Base-by-base conservation (phyloP, 345 rosid genomes). In the Eucalyptus tenuipes region DNA sequence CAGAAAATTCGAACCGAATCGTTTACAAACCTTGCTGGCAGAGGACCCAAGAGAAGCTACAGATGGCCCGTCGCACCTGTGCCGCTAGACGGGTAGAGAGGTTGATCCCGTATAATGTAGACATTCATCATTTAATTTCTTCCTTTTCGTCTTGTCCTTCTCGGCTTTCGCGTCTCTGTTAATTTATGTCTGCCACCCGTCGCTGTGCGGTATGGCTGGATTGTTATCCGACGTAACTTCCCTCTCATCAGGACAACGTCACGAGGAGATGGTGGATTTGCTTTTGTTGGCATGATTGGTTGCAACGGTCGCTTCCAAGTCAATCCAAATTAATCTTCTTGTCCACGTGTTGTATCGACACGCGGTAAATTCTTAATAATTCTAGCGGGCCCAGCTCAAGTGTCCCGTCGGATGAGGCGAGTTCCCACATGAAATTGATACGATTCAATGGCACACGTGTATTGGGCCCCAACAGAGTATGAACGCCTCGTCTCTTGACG, bases 361-460 rank as follows among this genome's bases (percentile, higher is more conserved):
- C 6, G 6, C 6, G 29, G 6, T 9, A 24, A 55, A 55, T 24
- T 55, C 61, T 5, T 0, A 5, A 24, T 24, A 55, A 8, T 55
- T 55, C 27, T 55, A 0, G 29, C 29, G 29, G 1, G 13, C 27
- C 8, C 45, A 18, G 0, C 10, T 71, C 4, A 37, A 4, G 4
- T 71, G 14, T 10, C 1, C 8, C 1, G 1, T 10, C 12, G 11
- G 47, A 71, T 18, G 25, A 71, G 47, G 2, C 14, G 5, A 37
- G 45, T 29, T 18, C 27, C 3, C 45, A 3, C 27, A 1, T 20
- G 3, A 71, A 8, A 18, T 10, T 20, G 27, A 18, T 6, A 20
- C 2, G 27, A 40, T 71, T 12, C 14, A 1, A 18, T 4, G 15
- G 27, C 4, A 24, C 2, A 3, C 1, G 0, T 24, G 8, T 1